These are phyloP conservation scores for Chaetomium olivaceum DNA, from an alignment of 2,329 filamentous ascomycete genomes.

Conservation along the genomic window DNA sequence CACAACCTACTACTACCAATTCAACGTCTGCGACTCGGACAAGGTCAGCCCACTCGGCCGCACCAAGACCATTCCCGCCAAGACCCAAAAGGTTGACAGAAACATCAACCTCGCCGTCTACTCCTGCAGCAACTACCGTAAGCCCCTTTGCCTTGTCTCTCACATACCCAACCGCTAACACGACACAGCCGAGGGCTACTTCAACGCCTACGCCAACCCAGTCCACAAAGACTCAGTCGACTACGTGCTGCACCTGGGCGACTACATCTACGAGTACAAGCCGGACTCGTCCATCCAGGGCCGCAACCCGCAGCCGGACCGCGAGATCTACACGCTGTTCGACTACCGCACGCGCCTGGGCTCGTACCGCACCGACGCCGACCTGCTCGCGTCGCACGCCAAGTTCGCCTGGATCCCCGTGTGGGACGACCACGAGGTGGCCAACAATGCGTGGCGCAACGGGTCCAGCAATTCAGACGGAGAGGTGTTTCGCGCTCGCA, in stretches of 20 bases:
- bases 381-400: slow-evolving; percentile 57
- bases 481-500: slow-evolving; percentile 69
- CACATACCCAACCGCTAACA: background rate
- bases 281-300: slow-evolving; percentile 47
- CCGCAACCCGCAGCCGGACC: slow-evolving; percentile 55
- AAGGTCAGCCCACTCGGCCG: slow-evolving; percentile 63
- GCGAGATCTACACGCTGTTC: slow-evolving; percentile 52
- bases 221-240: slow-evolving; percentile 61
- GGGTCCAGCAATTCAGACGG: slow-evolving; percentile 68
- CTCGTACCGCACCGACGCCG: slow-evolving; percentile 61
- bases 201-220: slow-evolving; percentile 61
- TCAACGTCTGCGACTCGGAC: slow-evolving; percentile 64
- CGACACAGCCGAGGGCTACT: slow-evolving; percentile 53
- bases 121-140: slow-evolving; percentile 69
- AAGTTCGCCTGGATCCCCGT: slow-evolving; percentile 63
- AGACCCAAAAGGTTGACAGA: slow-evolving; percentile 55
- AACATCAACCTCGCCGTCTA: slow-evolving; percentile 66
- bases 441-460: slow-evolving; percentile 66
- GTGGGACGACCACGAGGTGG: slow-evolving; percentile 61
- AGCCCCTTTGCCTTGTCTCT: slow-evolving; percentile 31
- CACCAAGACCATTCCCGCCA: slow-evolving; percentile 67
- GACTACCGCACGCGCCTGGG: slow-evolving; percentile 62
- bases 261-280: slow-evolving; percentile 65
- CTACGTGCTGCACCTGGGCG: slow-evolving; percentile 61
- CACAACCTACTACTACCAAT: slow-evolving; percentile 70